Evolutionary conservation across 2,329 filamentous ascomycete species (phyloP).

Genomic region (Curvularia sp.): DNA sequence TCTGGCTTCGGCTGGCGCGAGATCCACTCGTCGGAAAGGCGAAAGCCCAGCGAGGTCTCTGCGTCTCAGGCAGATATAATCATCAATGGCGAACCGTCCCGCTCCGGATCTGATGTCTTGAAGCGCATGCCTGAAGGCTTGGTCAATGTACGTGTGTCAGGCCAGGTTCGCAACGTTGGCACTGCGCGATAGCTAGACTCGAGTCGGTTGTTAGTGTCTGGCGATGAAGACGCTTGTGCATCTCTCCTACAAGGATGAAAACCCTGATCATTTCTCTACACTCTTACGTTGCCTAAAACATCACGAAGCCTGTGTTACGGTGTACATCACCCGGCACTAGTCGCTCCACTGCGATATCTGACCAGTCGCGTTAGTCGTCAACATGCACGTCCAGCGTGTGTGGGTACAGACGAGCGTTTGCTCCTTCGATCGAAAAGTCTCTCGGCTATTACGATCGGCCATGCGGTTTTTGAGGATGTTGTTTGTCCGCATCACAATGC

Average conservation of each 20-base stretch:
- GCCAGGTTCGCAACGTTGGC: slow-evolving; percentile 36
- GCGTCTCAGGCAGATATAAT: slow-evolving; percentile 44
- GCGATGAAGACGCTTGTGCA: slow-evolving; percentile 58
- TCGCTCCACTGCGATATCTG: slow-evolving; percentile 59
- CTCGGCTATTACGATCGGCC: slow-evolving; percentile 45
- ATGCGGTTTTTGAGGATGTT: slow-evolving; percentile 93
- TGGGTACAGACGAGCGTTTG: slow-evolving; percentile 66
- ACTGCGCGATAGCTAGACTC: slow-evolving; percentile 25
- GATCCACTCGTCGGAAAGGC: slow-evolving; percentile 68
- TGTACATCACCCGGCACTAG: slow-evolving; percentile 54
- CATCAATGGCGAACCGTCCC: slow-evolving; percentile 46
- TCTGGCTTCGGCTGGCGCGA: slow-evolving; percentile 40
- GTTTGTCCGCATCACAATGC: slow-evolving; percentile 82
- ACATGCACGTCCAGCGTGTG: slow-evolving; percentile 60
- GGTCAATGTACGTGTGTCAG: slow-evolving; percentile 32
- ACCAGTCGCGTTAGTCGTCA: slow-evolving; percentile 74
- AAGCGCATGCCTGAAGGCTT: slow-evolving; percentile 17
- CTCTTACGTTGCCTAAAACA: slow-evolving; percentile 44
- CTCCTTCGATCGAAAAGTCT: slow-evolving; percentile 40
- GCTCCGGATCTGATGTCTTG: slow-evolving; percentile 47
- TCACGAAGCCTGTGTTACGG: slow-evolving; percentile 61
- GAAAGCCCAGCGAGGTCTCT: slow-evolving; percentile 62
- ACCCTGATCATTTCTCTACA: slow-evolving; percentile 54
- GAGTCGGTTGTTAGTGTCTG: slow-evolving; percentile 11
- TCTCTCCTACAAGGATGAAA: slow-evolving; percentile 55